phyloP scores from a whole-genome alignment of 495 filamentous ascomycete genomes.

The Friedmanniomyces endolithicus region DNA sequence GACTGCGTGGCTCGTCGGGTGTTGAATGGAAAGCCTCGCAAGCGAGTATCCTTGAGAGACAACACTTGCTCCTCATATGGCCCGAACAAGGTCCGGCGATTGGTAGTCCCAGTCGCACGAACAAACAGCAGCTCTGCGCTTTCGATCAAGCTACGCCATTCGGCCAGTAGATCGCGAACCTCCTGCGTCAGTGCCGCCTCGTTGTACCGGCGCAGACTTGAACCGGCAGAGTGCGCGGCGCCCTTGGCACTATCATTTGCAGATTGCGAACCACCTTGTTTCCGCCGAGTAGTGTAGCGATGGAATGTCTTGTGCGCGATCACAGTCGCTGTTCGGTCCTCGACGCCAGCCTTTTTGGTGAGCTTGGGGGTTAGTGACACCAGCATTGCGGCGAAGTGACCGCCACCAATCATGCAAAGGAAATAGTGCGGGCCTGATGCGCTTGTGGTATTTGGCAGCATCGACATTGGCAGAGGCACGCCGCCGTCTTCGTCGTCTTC shows the following conservation, averaged over 20 bases:
- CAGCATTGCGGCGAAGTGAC: constrained; percentile 94
- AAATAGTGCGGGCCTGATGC: constrained; percentile 62
- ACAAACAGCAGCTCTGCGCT: constrained; percentile 74
- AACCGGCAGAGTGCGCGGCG: constrained; percentile 83
- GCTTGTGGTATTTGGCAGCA: constrained; percentile 30
- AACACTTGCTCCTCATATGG: constrained; percentile 82
- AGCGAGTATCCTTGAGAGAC: constrained; percentile 65
- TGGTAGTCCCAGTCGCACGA: constrained; percentile 75
- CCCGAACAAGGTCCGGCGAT: constrained; percentile 73
- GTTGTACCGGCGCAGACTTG: constrained; percentile 81
- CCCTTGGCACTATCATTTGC: constrained; percentile 86
- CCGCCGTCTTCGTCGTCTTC: constrained; percentile 35
- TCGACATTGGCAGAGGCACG: constrained; percentile 36
- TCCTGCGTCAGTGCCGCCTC: constrained; percentile 77
- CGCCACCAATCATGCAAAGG: constrained; percentile 95
- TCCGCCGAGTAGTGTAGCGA: constrained; percentile 86
- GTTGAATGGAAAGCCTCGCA: constrained; percentile 84
- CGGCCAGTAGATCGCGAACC: constrained; percentile 59
- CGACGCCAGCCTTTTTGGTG: constrained; percentile 54
- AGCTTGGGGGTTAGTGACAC: constrained; percentile 73
- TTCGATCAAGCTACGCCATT: constrained; percentile 77
- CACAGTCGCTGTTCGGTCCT: constrained; percentile 70
- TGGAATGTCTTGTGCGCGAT: constrained; percentile 96
- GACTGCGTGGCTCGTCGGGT: constrained; percentile 88
- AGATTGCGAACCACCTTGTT: constrained; percentile 90